phyloP scores from a whole-genome alignment of 192 early-diverging fungal species.

The Phlyctochytrium bullatum region DNA sequence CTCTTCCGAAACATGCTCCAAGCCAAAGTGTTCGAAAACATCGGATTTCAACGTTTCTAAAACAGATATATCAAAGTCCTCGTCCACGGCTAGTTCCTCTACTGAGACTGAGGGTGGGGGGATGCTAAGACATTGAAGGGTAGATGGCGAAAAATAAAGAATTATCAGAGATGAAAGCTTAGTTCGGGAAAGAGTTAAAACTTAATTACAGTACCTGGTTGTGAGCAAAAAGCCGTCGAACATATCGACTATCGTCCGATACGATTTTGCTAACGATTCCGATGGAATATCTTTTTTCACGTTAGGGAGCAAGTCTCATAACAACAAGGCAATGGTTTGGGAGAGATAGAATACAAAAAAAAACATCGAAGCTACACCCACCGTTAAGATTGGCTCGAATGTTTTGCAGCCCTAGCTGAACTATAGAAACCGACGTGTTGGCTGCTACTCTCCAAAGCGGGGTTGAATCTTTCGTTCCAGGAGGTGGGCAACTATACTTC shows the following conservation, averaged over 20 bases:
- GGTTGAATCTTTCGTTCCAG: conserved; percentile 62
- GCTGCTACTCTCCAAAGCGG: conserved; percentile 74
- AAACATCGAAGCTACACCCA: too few species aligned
- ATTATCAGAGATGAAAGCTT: too few species aligned
- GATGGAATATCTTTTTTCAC: conserved; percentile 58
- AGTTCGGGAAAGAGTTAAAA: background rate
- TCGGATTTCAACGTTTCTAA: conserved; percentile 63
- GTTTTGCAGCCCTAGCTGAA: conserved; percentile 40
- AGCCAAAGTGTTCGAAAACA: conserved; percentile 67
- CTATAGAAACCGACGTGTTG: conserved; percentile 56
- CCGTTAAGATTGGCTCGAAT: conserved; percentile 14
- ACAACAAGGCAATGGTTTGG: too few species aligned
- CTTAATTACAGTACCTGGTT: conserved; percentile 44
- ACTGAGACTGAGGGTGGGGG: conserved; percentile 48
- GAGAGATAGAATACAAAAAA: too few species aligned
- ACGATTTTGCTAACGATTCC: conserved; percentile 51
- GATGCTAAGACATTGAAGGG: conserved; percentile 28
- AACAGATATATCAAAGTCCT: conserved; percentile 71
- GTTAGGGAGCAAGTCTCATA: too few species aligned
- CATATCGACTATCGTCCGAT: conserved; percentile 54
- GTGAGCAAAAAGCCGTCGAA: conserved; percentile 61
- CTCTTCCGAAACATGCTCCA: conserved; percentile 57
- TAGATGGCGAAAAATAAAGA: background rate
- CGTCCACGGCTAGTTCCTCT: conserved; percentile 66
- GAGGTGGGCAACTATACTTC: conserved; percentile 74